Base-by-base conservation (phyloP, 768 basidiomycete genomes). In the Xanthoconium stramineum region DNA sequence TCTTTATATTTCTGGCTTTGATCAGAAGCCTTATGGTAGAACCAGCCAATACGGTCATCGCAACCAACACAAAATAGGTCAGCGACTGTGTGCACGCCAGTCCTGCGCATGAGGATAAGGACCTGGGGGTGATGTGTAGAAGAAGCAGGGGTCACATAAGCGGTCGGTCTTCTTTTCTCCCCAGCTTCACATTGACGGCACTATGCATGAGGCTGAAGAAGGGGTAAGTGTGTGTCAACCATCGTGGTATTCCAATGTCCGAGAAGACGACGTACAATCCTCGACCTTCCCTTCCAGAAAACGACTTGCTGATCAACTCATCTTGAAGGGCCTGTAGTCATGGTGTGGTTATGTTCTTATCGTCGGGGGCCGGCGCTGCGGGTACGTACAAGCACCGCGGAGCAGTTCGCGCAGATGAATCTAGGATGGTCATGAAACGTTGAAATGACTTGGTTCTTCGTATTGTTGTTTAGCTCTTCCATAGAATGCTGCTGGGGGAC, bases 1-100 rank as follows among this genome's bases (percentile, higher is more conserved):
- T 93, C 91, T 70, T 92, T 93, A 67, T 93, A 92, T 67, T 87
- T 91, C 80, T 93, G 91, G 3, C 82, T 78, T 38, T 76, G 74
- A 60, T 92, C 88, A 0, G 85, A 80, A 13, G 91, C 89, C 65
- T 86, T 88, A 69, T 89, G 83, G 62, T 93, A 93, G 65, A 78
- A 90, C 90, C 91, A 93, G 1, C 91, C 90, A 5, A 92, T 55
- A 36, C 88, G 79, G 15, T 88, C 88, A 54, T 86, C 84, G 71
- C 91, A 93, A 0, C 88, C 89, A 33, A 88, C 50, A 64, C 91
- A 93, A 66, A 82, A 91, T 1, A 85, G 81, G 65, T 93, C 91
- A 13, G 89, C 86, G 8, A 93, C 91, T 1, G 85, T 85, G 60
- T 92, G 89, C 5, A 88, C 80, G 6, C 90, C 90, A 8, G 90